Percentiles rank a stretch among this genome's conserved stretches.
Evolutionary conservation across 2,329 filamentous ascomycete species (phyloP).

Genomic region (Monosporascus cannonballus): DNA sequence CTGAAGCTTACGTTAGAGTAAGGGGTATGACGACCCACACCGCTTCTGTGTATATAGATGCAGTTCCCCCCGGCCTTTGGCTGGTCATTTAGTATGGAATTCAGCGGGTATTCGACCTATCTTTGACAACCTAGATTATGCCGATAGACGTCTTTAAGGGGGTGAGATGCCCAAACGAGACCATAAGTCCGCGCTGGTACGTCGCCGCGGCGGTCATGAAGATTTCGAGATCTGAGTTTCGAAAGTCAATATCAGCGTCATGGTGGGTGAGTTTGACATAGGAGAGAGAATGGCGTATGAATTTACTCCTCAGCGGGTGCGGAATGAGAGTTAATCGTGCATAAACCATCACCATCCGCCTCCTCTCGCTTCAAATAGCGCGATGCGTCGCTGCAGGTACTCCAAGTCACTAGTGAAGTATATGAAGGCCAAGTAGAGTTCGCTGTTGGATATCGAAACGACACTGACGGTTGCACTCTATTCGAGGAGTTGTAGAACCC

Average conservation of each 20-base stretch:
- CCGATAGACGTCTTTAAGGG: conserved; percentile 8
- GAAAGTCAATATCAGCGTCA: not conserved
- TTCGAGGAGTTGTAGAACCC: conserved; percentile 10
- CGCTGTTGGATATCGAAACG: conserved; percentile 13
- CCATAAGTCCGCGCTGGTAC: conserved; percentile 6
- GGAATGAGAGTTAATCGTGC: not conserved
- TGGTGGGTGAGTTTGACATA: conserved; percentile 9
- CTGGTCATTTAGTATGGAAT: too few species aligned
- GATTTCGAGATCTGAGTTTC: not conserved
- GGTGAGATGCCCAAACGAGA: conserved; percentile 6
- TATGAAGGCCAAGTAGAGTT: conserved; percentile 16
- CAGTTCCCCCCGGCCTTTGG: too few species aligned
- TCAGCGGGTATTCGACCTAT: too few species aligned
- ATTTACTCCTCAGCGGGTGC: too few species aligned
- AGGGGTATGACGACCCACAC: too few species aligned
- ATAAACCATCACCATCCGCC: conserved; percentile 2
- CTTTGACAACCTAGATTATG: too few species aligned
- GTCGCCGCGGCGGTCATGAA: conserved; percentile 5
- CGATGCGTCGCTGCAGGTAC: conserved; percentile 13
- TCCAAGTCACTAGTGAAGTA: conserved; percentile 14
- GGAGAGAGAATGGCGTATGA: not conserved
- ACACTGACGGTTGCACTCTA: not conserved
- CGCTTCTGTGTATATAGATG: too few species aligned
- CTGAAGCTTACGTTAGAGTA: too few species aligned
- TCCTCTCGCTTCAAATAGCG: conserved; percentile 1